Conservation (phyloP, 2,329 filamentous ascomycete genomes). For the Didymellaceae sp. region DNA sequence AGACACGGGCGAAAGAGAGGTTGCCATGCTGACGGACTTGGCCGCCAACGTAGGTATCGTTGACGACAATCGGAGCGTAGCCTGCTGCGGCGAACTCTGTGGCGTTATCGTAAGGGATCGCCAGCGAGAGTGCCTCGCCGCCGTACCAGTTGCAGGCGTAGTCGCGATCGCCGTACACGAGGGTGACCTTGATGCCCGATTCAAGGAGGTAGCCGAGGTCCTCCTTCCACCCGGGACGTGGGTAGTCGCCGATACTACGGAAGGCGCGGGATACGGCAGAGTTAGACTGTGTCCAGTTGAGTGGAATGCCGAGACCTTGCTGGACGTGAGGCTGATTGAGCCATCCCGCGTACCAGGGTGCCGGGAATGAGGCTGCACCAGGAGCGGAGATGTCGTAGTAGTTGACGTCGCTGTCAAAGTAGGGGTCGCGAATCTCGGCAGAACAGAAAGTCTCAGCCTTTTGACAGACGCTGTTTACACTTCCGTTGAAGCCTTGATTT, state of each 20-base stretch:
- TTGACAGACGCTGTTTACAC: slow-evolving; percentile 51
- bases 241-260: slow-evolving; percentile 55
- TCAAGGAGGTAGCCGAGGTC: slow-evolving; percentile 63
- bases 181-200: slow-evolving; percentile 42
- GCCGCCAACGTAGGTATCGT: slow-evolving; percentile 72
- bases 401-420: slow-evolving; percentile 54
- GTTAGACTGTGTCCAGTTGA: slow-evolving; percentile 62
- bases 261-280: slow-evolving; percentile 57
- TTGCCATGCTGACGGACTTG: slow-evolving; percentile 79
- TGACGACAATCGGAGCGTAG: slow-evolving; percentile 74
- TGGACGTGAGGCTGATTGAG: slow-evolving; percentile 65
- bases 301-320: slow-evolving; percentile 60
- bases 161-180: slow-evolving; percentile 49
- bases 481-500: slow-evolving; percentile 48
- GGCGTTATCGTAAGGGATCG: slow-evolving; percentile 60
- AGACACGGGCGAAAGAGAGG: slow-evolving; percentile 59
- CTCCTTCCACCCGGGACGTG: slow-evolving; percentile 55
- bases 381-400: slow-evolving; percentile 65
- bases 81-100: slow-evolving; percentile 68
- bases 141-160: slow-evolving; percentile 68
- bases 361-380: slow-evolving; percentile 50
- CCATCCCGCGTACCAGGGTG: slow-evolving; percentile 59
- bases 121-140: slow-evolving; percentile 72
- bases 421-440: slow-evolving; percentile 54
- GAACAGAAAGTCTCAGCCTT: slow-evolving; percentile 56